Evolutionary conservation across 1,284 basidiomycete genomes (phyloP).

Genomic region (Pyrrhoderma noxium): DNA sequence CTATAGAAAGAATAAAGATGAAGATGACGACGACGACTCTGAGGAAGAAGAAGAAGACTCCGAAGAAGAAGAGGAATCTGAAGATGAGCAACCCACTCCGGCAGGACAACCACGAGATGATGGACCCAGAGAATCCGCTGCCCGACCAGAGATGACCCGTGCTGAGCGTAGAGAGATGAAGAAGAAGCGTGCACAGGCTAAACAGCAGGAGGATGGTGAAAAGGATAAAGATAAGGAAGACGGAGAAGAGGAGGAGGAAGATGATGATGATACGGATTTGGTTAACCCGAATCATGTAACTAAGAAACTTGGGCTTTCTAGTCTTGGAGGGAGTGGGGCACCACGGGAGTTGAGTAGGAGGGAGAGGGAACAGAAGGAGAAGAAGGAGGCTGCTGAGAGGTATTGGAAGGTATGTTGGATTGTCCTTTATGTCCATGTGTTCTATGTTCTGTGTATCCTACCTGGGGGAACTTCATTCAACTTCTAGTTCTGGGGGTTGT

Average conservation of each 20-base stretch:
- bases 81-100: conserved; percentile 22
- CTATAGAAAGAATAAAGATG: conserved; percentile 23
- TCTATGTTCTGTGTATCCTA: neutral
- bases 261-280: conserved; percentile 52
- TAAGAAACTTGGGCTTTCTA: conserved; percentile 61
- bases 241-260: conserved; percentile 32
- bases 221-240: conserved; percentile 33
- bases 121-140: no score
- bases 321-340: conserved; percentile 34
- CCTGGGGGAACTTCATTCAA: no score
- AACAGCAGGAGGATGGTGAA: conserved; percentile 28
- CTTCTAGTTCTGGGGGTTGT: no score
- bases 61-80: conserved; percentile 30
- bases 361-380: conserved; percentile 84
- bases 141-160: conserved; percentile 49
- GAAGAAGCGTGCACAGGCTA: conserved; percentile 53
- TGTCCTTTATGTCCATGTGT: no score
- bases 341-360: conserved; percentile 54
- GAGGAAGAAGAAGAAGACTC: conserved; percentile 35
- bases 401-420: conserved; percentile 66
- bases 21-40: conserved; percentile 30
- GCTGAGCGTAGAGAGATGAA: conserved; percentile 64
- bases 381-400: conserved; percentile 76
- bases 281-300: conserved; percentile 65
- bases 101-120: no score